Conservation (phyloP, 2,329 filamentous ascomycete genomes). For the Polychaeton citri region DNA sequence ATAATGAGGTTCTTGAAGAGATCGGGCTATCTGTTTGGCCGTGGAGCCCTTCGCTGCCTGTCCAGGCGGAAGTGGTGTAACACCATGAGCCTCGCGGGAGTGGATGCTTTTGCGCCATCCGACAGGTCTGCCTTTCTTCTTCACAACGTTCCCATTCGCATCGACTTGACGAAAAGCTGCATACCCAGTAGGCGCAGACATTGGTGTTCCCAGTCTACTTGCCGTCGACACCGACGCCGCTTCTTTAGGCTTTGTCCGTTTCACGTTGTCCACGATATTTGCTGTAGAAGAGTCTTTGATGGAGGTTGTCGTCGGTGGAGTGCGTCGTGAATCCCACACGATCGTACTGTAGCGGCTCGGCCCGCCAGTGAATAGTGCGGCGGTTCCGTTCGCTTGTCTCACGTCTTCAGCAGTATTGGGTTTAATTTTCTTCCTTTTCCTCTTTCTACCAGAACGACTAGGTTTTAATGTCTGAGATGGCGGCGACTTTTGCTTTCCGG, state of each 20-base stretch:
- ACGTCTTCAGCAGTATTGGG: not conserved
- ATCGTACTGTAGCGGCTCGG: not conserved
- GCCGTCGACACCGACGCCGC: not conserved
- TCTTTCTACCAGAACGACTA: too few species aligned
- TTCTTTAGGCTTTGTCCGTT: not conserved
- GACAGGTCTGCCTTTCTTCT: conserved; percentile 35
- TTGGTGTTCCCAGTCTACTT: not conserved
- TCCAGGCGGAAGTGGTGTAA: conserved; percentile 9
- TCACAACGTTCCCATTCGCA: conserved; percentile 19
- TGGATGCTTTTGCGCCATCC: conserved; percentile 37
- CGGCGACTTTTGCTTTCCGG: not conserved
- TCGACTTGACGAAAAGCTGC: conserved; percentile 26
- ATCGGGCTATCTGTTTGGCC: not conserved
- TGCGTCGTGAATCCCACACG: not conserved
- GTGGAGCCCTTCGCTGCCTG: conserved; percentile 4
- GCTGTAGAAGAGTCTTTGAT: not conserved
- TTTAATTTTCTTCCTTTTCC: not conserved
- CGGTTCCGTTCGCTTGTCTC: not conserved
- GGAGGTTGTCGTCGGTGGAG: not conserved
- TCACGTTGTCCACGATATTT: not conserved
- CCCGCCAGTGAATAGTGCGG: not conserved
- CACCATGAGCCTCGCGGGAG: conserved; percentile 21
- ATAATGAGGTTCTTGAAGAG: conserved; percentile 17
- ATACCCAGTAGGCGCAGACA: conserved; percentile 23
- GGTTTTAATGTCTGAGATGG: too few species aligned